These are phyloP conservation scores for Yarrowia divulgata DNA, from an alignment of 805 yeast species.

Conservation along the genomic window DNA sequence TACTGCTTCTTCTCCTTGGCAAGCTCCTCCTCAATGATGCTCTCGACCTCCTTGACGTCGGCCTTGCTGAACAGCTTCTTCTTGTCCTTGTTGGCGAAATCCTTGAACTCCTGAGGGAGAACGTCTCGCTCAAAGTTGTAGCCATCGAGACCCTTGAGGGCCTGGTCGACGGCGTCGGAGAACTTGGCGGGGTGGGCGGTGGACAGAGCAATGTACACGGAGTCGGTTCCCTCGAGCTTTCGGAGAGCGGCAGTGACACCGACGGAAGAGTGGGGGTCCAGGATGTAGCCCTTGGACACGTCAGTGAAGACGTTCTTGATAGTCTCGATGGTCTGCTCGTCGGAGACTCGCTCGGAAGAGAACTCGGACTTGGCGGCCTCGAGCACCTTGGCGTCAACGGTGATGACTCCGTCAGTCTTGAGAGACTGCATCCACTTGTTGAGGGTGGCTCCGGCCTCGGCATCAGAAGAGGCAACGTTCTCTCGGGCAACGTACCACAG, in stretches of 20 bases:
- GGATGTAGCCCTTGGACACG: constrained; percentile 71
- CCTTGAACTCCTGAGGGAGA: constrained; percentile 84
- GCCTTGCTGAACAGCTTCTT: constrained; percentile 75
- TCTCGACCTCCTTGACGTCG: constrained; percentile 75
- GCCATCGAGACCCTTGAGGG: constrained; percentile 68
- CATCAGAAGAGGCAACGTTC: constrained; percentile 62
- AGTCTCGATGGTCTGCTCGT: constrained; percentile 78
- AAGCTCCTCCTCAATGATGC: constrained; percentile 75
- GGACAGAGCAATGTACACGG: constrained; percentile 74
- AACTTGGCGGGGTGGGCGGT: constrained; percentile 99
- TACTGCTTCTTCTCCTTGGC: constrained; percentile 52
- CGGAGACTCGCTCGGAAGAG: constrained; percentile 79
- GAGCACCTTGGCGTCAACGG: constrained; percentile 69
- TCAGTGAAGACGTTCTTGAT: constrained; percentile 71
- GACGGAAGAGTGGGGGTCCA: constrained; percentile 97
- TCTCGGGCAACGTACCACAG: constrained; percentile 92
- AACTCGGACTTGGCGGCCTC: constrained; percentile 72
- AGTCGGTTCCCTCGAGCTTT: constrained; percentile 56
- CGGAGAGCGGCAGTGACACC: constrained; percentile 83
- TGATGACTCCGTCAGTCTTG: constrained; percentile 76
- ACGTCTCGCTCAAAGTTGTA: constrained; percentile 90
- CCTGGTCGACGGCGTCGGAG: constrained; percentile 90
- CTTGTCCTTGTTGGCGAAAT: constrained; percentile 72
- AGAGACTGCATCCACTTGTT: constrained; percentile 79
- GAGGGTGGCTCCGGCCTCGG: constrained; percentile 76